phyloP scores from a whole-genome alignment of 306 rosid genomes.

The Sesbania bispinosa region DNA sequence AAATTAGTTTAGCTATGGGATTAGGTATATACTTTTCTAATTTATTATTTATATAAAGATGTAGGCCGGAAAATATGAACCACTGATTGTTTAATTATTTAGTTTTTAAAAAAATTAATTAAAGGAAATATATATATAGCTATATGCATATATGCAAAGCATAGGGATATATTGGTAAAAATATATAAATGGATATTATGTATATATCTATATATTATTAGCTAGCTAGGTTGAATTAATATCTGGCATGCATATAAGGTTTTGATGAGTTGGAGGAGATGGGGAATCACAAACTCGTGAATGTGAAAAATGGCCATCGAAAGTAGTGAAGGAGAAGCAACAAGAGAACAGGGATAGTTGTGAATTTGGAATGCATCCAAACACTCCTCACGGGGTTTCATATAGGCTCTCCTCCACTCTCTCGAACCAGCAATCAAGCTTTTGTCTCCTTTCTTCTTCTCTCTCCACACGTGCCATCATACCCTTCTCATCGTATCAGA shows the following conservation, averaged over 20 bases:
- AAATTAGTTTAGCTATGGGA: background rate
- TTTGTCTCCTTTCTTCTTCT: slow-evolving; percentile 39
- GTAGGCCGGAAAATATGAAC: background rate
- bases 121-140: background rate
- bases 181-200: too few species aligned
- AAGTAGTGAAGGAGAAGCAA: slow-evolving; percentile 76
- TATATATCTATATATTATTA: too few species aligned
- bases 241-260: background rate
- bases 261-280: slow-evolving; percentile 19
- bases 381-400: slow-evolving; percentile 98
- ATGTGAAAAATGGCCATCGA: slow-evolving; percentile 61
- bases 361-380: slow-evolving; percentile 88
- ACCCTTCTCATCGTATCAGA: slow-evolving; percentile 34
- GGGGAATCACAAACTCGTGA: slow-evolving; percentile 64
- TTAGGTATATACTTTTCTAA: background rate
- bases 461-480: slow-evolving; percentile 83
- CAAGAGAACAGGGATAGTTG: slow-evolving; percentile 62
- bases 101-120: background rate
- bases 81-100: background rate
- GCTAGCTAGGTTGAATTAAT: too few species aligned
- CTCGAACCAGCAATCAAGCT: slow-evolving; percentile 18
- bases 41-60: background rate
- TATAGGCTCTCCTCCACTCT: slow-evolving; percentile 30
- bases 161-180: slow-evolving; percentile 39
- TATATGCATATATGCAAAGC: background rate